Base-by-base conservation (phyloP, 768 basidiomycete species). In the Pleurotus cornucopiae region DNA sequence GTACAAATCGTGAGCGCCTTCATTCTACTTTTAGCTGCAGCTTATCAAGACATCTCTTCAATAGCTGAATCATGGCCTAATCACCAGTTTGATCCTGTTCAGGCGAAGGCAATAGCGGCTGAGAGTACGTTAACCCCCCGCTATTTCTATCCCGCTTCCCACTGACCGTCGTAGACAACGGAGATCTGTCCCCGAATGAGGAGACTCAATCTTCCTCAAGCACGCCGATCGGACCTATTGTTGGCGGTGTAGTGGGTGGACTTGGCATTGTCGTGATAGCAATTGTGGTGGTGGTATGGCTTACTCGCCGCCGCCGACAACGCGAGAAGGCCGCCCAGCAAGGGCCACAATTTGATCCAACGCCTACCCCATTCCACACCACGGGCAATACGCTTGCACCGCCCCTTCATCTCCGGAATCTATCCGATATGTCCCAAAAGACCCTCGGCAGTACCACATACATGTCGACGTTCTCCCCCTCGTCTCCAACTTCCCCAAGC, bases 291-390 rank as follows among this genome's bases (percentile, higher is more conserved):
- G 61, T 59, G 37, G 58, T 48, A 2, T 61, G 60, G 44, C 58
- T 61, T 16, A 58, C 61, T 16, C 51, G 23, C 38, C 51, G 51
- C 13, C 51, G 51, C n/a, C n/a, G 39, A 18, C 47, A 61, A 58
- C 23, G 61, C 60, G 6, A 57, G 56, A 38, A 63, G 43, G 3
- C 60, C 20, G 13, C 34, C 14, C 39, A 20, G 2, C 37, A 40
- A 20, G 16, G 14, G 3, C 25, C 21, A 6, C 37, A 52, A 34
- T 39, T 39, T 14, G 38, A 20, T 21, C 51, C 51, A 18, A 52
- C 51, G 14, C 51, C 51, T 2, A 39, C 40, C 51, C 37, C 18
- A 34, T 14, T 40, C 37, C 11, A 14, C 38, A 40, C n/a, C 51
- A 52, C 39, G 38, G 37, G 9, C 14, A 34, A 52, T 5, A 34